A percentile compares a stretch with the other conserved stretches of the same genome.
Conservation (phyloP, 2,329 filamentous ascomycete species). For the Teratosphaeria zuluensis region DNA sequence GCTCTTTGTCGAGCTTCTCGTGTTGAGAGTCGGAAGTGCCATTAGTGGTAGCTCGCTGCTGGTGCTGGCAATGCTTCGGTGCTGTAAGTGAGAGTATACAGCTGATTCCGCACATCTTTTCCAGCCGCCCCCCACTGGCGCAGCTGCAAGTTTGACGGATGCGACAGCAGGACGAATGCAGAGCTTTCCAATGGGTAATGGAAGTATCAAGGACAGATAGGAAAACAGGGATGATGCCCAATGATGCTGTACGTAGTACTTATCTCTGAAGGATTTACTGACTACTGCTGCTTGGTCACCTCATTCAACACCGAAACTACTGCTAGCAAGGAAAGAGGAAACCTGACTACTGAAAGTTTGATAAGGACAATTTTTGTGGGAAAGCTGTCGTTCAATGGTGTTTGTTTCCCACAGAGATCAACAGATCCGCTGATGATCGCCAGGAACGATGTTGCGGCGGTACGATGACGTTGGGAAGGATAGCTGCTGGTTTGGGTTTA, state of each 20-base stretch:
- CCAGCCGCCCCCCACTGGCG: neutral
- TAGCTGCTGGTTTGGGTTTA: neutral
- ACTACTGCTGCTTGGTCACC: too few species aligned
- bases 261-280: too few species aligned
- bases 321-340: too few species aligned
- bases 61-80: slow-evolving; percentile 6
- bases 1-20: slow-evolving; percentile 11
- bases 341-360: neutral
- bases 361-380: neutral
- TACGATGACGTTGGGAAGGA: neutral
- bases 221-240: too few species aligned
- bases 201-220: too few species aligned
- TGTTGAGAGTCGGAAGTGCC: slow-evolving; percentile 7
- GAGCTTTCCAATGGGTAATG: too few species aligned
- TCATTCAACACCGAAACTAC: too few species aligned
- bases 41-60: slow-evolving; percentile 7
- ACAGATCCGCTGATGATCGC: neutral
- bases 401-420: neutral
- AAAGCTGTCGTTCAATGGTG: neutral
- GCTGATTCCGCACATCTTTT: slow-evolving; percentile 22
- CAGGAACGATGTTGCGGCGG: neutral
- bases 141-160: too few species aligned
- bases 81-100: slow-evolving; percentile 13
- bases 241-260: too few species aligned
- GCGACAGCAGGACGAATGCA: too few species aligned